Percentiles rank a stretch among this genome's conserved stretches.
Evolutionary conservation across 2,329 filamentous ascomycete genomes (phyloP).

Genomic region (Colletotrichum eleusines): DNA sequence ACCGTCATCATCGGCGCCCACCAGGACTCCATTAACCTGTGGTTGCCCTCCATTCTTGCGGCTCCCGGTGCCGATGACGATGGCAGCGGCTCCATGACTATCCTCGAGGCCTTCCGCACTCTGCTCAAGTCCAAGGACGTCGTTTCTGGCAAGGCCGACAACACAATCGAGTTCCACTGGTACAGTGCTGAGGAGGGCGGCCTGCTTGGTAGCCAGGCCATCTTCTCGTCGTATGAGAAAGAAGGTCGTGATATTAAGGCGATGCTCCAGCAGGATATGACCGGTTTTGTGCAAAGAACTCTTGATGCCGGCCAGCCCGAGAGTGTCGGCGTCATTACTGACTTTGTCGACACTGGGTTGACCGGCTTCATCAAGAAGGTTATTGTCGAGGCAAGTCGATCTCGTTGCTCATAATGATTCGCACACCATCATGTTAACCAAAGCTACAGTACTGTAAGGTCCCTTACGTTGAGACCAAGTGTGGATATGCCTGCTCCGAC

Average conservation of each 20-base stretch:
- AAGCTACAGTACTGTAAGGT: conserved; percentile 83
- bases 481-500: conserved; percentile 86
- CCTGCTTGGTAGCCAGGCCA: conserved; percentile 87
- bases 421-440: conserved; percentile 45
- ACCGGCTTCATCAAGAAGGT: conserved; percentile 93
- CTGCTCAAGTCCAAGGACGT: conserved; percentile 81
- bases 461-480: conserved; percentile 87
- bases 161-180: conserved; percentile 97
- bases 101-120: conserved; percentile 88
- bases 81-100: conserved; percentile 92
- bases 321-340: conserved; percentile 91
- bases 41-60: conserved; percentile 83
- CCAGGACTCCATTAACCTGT: conserved; percentile 95
- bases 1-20: conserved; percentile 92
- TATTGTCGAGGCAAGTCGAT: conserved; percentile 70
- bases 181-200: conserved; percentile 93
- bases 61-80: conserved; percentile 97
- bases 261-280: conserved; percentile 99
- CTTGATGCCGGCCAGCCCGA: conserved; percentile 85
- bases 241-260: conserved; percentile 83
- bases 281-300: conserved; percentile 86
- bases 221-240: conserved; percentile 86
- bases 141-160: conserved; percentile 76
- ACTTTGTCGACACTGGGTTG: conserved; percentile 85
- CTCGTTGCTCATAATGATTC: neutral